A percentile compares a stretch with the other conserved stretches of the same genome.
phyloP scores from a whole-genome alignment of 192 early-diverging fungal genomes.

The Lunasporangiospora selenospora region DNA sequence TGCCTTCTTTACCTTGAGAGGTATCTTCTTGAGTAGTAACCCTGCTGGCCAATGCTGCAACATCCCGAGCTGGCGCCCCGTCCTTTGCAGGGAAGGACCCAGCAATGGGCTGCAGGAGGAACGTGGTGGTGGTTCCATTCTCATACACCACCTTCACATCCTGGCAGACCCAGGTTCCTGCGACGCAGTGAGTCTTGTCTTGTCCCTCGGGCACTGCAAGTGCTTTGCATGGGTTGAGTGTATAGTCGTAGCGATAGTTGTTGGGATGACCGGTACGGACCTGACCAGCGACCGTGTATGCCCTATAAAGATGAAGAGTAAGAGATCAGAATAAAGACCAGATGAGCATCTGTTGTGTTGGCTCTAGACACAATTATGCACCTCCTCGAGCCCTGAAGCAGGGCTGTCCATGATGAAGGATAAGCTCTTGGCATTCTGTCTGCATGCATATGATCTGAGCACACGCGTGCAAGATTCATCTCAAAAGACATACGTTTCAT shows the following conservation, averaged over 20 bases:
- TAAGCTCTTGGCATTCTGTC: neutral
- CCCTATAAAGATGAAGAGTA: neutral
- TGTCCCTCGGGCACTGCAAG: slow-evolving; percentile 30
- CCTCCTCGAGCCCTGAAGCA: too few species aligned
- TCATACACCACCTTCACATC: slow-evolving; percentile 22
- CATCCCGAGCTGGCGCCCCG: slow-evolving; percentile 18
- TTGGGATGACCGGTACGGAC: slow-evolving; percentile 4
- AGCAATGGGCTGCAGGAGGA: slow-evolving; percentile 19
- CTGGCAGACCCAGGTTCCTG: slow-evolving; percentile 36
- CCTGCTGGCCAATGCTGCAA: slow-evolving; percentile 9
- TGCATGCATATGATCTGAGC: too few species aligned
- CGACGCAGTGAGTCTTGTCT: slow-evolving; percentile 6
- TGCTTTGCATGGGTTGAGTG: slow-evolving; percentile 40
- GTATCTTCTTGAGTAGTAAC: too few species aligned
- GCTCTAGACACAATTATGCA: neutral
- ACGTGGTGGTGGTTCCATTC: slow-evolving; percentile 10
- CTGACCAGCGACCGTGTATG: slow-evolving; percentile 24
- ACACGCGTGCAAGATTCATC: neutral
- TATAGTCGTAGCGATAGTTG: slow-evolving; percentile 27
- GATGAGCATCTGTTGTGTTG: neutral
- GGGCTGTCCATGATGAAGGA: too few species aligned
- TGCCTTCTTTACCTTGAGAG: too few species aligned
- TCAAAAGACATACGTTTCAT: slow-evolving; percentile 24
- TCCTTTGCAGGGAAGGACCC: slow-evolving; percentile 28
- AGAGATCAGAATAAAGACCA: neutral